Conservation (phyloP, 352 stramenopile species). For the Pythium sukuiense region DNA sequence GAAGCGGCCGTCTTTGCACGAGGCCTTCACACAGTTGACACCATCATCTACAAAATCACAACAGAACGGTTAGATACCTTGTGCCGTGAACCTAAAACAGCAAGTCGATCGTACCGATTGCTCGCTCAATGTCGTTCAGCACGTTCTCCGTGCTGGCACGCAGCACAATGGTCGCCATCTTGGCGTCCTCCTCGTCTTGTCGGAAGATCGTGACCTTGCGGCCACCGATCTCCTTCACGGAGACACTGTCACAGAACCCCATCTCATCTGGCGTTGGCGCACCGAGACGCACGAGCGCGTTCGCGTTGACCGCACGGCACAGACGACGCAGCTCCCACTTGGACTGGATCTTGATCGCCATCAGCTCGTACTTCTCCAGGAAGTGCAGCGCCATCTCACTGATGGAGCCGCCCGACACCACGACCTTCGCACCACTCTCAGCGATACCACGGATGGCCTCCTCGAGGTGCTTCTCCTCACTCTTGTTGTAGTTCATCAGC, state of each 20-base stretch:
- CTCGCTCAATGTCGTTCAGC: slow-evolving; percentile 97
- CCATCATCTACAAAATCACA: slow-evolving; percentile 87
- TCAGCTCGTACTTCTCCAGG: slow-evolving; percentile 97
- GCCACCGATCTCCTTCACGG: slow-evolving; percentile 95
- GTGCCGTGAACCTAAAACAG: background rate
- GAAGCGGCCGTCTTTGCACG: slow-evolving; percentile 94
- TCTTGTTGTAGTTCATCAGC: slow-evolving; percentile 99
- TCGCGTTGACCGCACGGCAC: slow-evolving; percentile 96
- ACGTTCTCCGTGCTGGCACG: slow-evolving; percentile 94
- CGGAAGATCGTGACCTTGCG: slow-evolving; percentile 96
- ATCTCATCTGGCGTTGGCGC: slow-evolving; percentile 98
- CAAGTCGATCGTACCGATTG: slow-evolving; percentile 66
- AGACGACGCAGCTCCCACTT: slow-evolving; percentile 99
- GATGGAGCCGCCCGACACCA: slow-evolving; percentile 96
- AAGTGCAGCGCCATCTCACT: slow-evolving; percentile 99
- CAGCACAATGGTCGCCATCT: slow-evolving; percentile 96
- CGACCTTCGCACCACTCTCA: slow-evolving; percentile 94
- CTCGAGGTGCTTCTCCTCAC: slow-evolving; percentile 97
- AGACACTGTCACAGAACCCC: slow-evolving; percentile 93
- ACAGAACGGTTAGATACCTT: too few species aligned
- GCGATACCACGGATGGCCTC: slow-evolving; percentile 97
- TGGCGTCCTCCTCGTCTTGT: slow-evolving; percentile 92
- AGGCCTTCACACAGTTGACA: slow-evolving; percentile 95
- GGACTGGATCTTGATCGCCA: slow-evolving; percentile 96
- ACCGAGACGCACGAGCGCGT: slow-evolving; percentile 96